Evolutionary conservation across 345 rosid genomes (phyloP), one percentile per base, ranked within the genome.

Genomic region (Linum tenue): DNA sequence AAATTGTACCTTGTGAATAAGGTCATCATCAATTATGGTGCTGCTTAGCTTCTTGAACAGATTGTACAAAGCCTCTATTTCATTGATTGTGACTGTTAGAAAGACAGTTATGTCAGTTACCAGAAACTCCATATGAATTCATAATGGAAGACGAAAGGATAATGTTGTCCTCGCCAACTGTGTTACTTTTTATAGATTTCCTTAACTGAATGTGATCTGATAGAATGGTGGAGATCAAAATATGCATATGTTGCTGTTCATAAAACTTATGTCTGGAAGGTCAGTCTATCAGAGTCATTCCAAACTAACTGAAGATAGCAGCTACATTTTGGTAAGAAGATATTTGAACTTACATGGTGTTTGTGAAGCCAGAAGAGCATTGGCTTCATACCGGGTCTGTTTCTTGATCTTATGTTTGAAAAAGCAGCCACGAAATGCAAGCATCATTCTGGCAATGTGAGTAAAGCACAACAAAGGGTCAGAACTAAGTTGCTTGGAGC

Each of bases 21-120:
- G 69, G 62, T 73, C 80, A 66, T 85, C 85, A 6, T 82, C 77
- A 67, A 69, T 56, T 58, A 86, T 71, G 73, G 83, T 65, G 60
- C 86, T 69, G 78, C 90, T 86, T 77, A 86, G 69, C 77, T 82
- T 83, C 82, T 74, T 83, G 85, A 89, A 89, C 66, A 86, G 64
- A 59, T 78, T 84, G 70, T 81, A 73, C 69, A 89, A 72, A 73
- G 86, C 89, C 78, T 89, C 90, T 37, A 89, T 83, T 82, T 89
- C 91, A 77, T 83, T 82, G 69, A 85, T 84, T 3, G 78, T 78
- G 81, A 89, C 92, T 86, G 82, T 68, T 63, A 64, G 70, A 73
- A 17, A 38, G 64, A 51, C n/a, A 16, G 41, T 41, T 9, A 37
- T 6, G 14, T 7, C 5, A 60, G 5, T 22, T 22, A 16, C 6